Conservation (phyloP, 768 basidiomycete genomes). For the Mrakia blollopis region DNA sequence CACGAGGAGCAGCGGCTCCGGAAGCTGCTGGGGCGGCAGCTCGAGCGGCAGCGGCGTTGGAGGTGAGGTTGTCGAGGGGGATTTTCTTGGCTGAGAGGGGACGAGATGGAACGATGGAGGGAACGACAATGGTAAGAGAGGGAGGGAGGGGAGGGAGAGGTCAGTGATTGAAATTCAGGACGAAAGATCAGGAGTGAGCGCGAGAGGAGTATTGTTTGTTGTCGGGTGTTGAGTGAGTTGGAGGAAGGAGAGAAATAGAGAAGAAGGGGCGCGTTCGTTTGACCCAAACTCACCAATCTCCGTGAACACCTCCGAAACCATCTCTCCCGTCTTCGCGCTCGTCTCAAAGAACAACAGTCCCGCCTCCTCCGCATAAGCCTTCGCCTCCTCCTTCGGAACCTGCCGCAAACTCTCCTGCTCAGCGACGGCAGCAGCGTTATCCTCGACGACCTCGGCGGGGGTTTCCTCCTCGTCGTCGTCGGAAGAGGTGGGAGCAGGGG, state of each 20-base stretch:
- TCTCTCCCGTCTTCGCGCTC: constrained; percentile 93
- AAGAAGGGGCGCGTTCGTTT: constrained; percentile 5
- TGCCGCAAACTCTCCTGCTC: constrained; percentile 66
- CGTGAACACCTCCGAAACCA: constrained; percentile 92
- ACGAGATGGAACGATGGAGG: too few relatives aligned
- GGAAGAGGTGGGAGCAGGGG: constrained; percentile 53
- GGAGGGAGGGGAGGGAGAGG: background rate
- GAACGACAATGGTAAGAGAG: background rate
- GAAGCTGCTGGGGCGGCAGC: constrained; percentile 45
- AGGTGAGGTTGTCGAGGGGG: constrained; percentile 67
- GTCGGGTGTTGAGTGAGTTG: background rate
- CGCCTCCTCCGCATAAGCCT: constrained; percentile 93
- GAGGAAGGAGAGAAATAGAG: background rate
- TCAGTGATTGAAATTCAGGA: background rate
- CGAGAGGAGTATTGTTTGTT: too few relatives aligned
- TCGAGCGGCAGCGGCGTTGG: constrained; percentile 79
- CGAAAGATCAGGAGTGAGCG: background rate
- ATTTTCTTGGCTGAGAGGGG: constrained; percentile 63
- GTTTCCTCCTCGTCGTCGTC: constrained; percentile 50
- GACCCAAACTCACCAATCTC: constrained; percentile 78
- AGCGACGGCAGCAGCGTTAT: constrained; percentile 17
- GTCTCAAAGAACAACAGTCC: constrained; percentile 95
- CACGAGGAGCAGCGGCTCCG: constrained; percentile 21
- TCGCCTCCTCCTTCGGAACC: constrained; percentile 89
- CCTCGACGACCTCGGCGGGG: constrained; percentile 37